A percentile compares a stretch with the other conserved stretches of the same genome.
Evolutionary conservation across 2,329 filamentous ascomycete species (phyloP).

Genomic region (Hirsutella thompsonii): DNA sequence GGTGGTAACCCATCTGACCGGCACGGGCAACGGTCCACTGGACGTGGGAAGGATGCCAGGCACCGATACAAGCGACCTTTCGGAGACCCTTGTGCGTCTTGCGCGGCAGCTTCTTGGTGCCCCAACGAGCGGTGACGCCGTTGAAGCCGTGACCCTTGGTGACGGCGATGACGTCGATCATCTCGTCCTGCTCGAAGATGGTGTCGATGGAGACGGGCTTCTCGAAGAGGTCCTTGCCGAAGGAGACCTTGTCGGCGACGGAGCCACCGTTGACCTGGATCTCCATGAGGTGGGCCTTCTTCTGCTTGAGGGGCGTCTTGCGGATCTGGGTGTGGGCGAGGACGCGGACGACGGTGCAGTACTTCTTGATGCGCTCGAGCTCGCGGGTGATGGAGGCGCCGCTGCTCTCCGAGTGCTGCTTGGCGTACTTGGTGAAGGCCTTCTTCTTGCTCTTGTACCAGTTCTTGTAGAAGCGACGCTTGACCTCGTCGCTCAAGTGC

Average conservation of each 20-base stretch:
- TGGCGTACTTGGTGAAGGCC: conserved; percentile 99
- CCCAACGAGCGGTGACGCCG: conserved; percentile 96
- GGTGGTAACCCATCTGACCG: conserved; percentile 99
- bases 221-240: conserved; percentile 93
- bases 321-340: conserved; percentile 99
- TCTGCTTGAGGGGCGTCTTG: conserved; percentile 99
- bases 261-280: conserved; percentile 98
- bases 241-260: conserved; percentile 92
- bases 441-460: conserved; percentile 99
- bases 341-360: conserved; percentile 98
- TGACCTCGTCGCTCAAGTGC: conserved; percentile 96
- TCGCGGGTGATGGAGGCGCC: conserved; percentile 88
- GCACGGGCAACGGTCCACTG: conserved; percentile 99
- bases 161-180: conserved; percentile 98
- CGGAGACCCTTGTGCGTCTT: conserved; percentile 99
- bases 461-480: conserved; percentile 99
- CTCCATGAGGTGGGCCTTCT: conserved; percentile 99
- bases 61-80: conserved; percentile 99
- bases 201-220: conserved; percentile 87
- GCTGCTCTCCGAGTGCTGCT: conserved; percentile 95
- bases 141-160: conserved; percentile 99
- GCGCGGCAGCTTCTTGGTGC: conserved; percentile 99
- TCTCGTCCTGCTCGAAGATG: conserved; percentile 99
- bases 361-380: conserved; percentile 99
- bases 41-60: conserved; percentile 99